These are phyloP conservation scores for Pharus latifolius DNA, from an alignment of 176 grass and related monocot species.

Conservation along the genomic window DNA sequence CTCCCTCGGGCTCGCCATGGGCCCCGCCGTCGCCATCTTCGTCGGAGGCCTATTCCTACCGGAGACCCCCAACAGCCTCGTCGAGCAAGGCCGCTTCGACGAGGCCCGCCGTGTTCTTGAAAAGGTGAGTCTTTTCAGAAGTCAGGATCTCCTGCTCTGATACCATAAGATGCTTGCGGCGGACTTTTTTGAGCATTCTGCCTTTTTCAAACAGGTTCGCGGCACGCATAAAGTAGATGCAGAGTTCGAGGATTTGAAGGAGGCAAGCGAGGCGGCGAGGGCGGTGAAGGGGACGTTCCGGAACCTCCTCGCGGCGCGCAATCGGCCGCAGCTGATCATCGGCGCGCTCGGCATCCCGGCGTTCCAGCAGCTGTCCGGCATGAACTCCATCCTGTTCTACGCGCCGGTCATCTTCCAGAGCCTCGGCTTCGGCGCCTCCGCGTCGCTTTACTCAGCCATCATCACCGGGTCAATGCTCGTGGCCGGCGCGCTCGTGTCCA, in stretches of 20 bases:
- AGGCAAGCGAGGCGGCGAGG: conserved; percentile 70
- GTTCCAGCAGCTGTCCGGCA: conserved; percentile 91
- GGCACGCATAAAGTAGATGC: conserved; percentile 83
- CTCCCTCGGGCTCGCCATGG: conserved; percentile 76
- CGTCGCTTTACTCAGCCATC: conserved; percentile 73
- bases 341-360: conserved; percentile 85
- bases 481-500: conserved; percentile 68
- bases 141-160: background rate
- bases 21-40: conserved; percentile 67
- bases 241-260: conserved; percentile 82
- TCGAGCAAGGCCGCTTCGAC: conserved; percentile 51
- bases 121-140: too few relatives aligned
- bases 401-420: conserved; percentile 92
- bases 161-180: too few relatives aligned
- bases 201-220: too few relatives aligned
- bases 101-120: conserved; percentile 65
- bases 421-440: conserved; percentile 56
- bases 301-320: conserved; percentile 55
- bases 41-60: conserved; percentile 70
- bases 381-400: conserved; percentile 97
- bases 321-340: conserved; percentile 83
- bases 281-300: conserved; percentile 50
- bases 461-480: conserved; percentile 94
- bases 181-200: too few relatives aligned
- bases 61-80: conserved; percentile 94